These are phyloP conservation scores for Microcyclospora tardicrescens DNA, from an alignment of 2,329 filamentous ascomycete genomes.

Conservation along the genomic window DNA sequence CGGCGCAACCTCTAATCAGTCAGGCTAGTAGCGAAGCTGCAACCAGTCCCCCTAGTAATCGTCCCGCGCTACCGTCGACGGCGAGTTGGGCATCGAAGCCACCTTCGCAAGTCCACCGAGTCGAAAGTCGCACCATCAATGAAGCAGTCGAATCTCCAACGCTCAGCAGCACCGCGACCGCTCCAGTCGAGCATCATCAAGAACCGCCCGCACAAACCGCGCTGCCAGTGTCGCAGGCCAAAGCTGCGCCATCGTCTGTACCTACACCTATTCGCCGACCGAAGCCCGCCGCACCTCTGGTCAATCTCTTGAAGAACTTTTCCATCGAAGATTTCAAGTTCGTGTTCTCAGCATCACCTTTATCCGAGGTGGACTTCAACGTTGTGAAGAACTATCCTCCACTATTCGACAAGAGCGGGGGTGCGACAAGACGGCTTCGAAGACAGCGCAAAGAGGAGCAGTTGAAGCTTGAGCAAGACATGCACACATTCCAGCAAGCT, in stretches of 20 bases:
- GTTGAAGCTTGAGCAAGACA: constrained; percentile 40
- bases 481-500: constrained; percentile 38
- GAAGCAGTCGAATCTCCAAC: constrained; percentile 72
- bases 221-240: background rate
- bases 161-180: constrained; percentile 28
- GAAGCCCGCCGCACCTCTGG: constrained; percentile 17
- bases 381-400: constrained; percentile 52
- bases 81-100: constrained; percentile 78
- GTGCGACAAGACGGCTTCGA: constrained; percentile 66
- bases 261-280: constrained; percentile 3
- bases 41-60: constrained; percentile 40
- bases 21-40: constrained; percentile 31
- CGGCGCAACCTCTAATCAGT: constrained; percentile 51
- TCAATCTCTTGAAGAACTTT: constrained; percentile 28
- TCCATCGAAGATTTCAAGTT: constrained; percentile 38
- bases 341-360: constrained; percentile 36
- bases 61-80: constrained; percentile 80
- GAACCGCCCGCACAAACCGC: constrained; percentile 7
- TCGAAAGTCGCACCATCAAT: constrained; percentile 69
- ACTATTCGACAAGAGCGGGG: constrained; percentile 71
- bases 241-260: background rate
- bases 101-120: constrained; percentile 52
- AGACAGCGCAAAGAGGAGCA: constrained; percentile 48
- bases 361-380: constrained; percentile 37
- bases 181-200: constrained; percentile 4